phyloP scores from a whole-genome alignment of 2,329 filamentous ascomycete genomes.

The Diaporthe sp. region DNA sequence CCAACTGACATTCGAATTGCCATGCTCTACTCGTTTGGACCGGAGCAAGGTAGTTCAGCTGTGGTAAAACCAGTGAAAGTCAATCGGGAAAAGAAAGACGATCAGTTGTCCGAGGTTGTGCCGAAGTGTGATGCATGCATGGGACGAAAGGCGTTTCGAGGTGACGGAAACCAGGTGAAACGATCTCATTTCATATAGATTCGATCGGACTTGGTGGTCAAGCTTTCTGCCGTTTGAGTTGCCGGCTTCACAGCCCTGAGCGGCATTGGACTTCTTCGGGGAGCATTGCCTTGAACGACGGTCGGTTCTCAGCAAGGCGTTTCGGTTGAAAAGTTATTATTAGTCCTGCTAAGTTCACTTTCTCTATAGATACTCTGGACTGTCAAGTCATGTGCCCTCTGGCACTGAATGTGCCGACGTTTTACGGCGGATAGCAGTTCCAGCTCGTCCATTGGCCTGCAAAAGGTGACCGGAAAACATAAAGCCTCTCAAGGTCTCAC shows the following conservation, averaged over 20 bases:
- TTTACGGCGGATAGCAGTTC: too few species aligned
- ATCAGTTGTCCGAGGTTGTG: neutral
- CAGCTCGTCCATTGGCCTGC: too few species aligned
- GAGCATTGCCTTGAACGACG: neutral
- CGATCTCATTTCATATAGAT: neutral
- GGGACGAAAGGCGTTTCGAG: neutral
- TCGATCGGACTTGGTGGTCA: neutral
- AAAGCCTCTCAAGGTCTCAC: too few species aligned
- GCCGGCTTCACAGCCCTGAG: neutral
- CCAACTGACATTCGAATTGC: neutral
- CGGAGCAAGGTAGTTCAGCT: neutral
- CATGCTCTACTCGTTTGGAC: neutral
- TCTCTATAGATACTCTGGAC: neutral
- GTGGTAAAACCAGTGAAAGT: neutral
- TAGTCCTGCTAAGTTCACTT: neutral
- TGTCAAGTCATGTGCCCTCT: too few species aligned
- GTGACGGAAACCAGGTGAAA: slow-evolving; percentile 5
- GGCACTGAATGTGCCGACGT: too few species aligned
- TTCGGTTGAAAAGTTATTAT: neutral
- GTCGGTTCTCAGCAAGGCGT: neutral
- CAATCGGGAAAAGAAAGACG: neutral
- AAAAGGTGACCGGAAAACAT: too few species aligned
- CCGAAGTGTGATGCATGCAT: neutral
- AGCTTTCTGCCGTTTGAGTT: neutral
- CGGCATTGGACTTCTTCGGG: neutral